Base-by-base conservation (phyloP, 768 basidiomycete genomes). In the Fibroporia radiculosa region DNA sequence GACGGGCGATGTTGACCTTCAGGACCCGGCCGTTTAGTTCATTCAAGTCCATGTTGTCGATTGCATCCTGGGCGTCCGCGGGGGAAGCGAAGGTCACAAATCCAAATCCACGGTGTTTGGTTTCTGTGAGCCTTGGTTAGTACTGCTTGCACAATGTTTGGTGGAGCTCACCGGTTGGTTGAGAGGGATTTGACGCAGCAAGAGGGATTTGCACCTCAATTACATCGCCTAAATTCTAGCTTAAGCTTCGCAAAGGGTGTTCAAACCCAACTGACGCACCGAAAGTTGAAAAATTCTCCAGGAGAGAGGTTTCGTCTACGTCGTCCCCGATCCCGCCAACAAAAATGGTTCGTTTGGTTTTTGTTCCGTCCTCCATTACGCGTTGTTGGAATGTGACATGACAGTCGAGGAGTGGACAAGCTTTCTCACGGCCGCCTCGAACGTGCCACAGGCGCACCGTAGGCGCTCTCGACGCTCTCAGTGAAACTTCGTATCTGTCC, bases 1-100 rank as follows among this genome's bases (percentile, higher is more conserved):
- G 89, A 35, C 85, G 75, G 7, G 93, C 93, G 31, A 93, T 64
- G 60, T 88, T 95, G 39, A 83, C 91, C 67, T 83, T 87, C 50
- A 88, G 65, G 41, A 85, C 82, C 48, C 76, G 77, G 40, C 82
- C 90, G 40, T 69, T 74, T 47, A 88, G 70, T 60, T 93, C 93
- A 58, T 95, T 96, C 65, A 93, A 69, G 64, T 98, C 93, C 89
- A 93, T 97, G 67, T 98, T 98, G 71, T 98, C 95, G 49, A 97
- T 95, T 23, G 95, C 95, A 61, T 97, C 93, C 59, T 89, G 85
- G 4, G 95, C 93, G 63, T 95, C 91, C 19, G 76, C 74, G 7
- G 85, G 60, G 6, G 82, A 84, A 10, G 80, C 66, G 61, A 78
- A 98, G 1, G 92, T 93, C 38, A 97, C 78, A 60, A 97, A 97